Evolutionary conservation across 768 basidiomycete genomes (phyloP), one percentile per base, ranked within the genome.

Genomic region (Tricholoma saponaceum): DNA sequence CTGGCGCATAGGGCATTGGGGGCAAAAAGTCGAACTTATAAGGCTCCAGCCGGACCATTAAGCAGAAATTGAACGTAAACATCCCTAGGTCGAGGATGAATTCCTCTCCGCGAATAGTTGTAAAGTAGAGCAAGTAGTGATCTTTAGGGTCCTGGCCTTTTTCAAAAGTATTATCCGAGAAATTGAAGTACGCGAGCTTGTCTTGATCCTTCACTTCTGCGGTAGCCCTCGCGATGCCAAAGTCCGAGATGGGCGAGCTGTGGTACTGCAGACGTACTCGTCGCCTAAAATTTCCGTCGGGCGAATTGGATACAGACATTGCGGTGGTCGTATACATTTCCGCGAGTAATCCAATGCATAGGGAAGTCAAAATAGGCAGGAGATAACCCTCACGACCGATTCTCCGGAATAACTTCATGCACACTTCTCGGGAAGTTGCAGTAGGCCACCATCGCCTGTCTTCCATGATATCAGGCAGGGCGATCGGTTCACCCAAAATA

Each of bases 101-200:
- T 23, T 76, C 72, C 51, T 79, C 72, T 2, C 77, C 79, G 3
- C 69, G 60, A 1, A 76, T 57, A 1, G 76, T 79, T 7, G 63
- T 76, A 70, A 81, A 80, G 60, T 78, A 82, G 7, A 80, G 67
- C 78, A 79, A 80, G 59, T 79, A 79, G 58, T 80, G 79, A 18
- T 79, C 74, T 25, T 74, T 58, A 1, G 78, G 76, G 59, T 79
- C 72, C 51, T 79, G 78, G 3, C 76, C 73, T 46, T 66, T 65
- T 22, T 57, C 47, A 28, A 74, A 67, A 1, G 56, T 62, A 6
- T 63, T 51, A 2, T 67, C 64, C 8, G 64, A 41, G 18, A 64
- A 44, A 58, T 70, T 59, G 49, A 64, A 65, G 64, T 76, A 79
- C 5, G 70, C 70, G 13, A 80, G 63, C 46, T 64, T 66, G 62